Base-by-base conservation (phyloP, 164 flowering plant species). In the Brasenia schreberi region DNA sequence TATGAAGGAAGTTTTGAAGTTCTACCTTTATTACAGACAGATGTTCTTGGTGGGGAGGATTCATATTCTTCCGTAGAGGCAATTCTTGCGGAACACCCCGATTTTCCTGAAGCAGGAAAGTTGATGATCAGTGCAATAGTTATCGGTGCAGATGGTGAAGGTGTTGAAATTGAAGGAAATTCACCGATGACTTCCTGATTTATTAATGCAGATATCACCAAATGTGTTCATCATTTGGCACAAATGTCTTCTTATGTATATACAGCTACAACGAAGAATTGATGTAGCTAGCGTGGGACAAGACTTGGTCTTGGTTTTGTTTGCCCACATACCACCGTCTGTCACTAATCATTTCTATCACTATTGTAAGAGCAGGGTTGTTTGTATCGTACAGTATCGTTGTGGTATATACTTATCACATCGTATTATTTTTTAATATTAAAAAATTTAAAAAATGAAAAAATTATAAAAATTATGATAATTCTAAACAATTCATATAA, bases 101-200 rank as follows among this genome's bases (percentile, higher is more conserved):
- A 79, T 76, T 94, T 82, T 67, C 82, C 97, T 3, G 93, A 87
- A 52, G 99, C 96, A 1, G 97, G 94, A 1, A 85, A 88, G 80
- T 75, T 91, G 56, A 94, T 94, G 97, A 71, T 88, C 71, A 84
- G 81, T 19, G 96, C 99, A 7, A 66, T 91, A 19, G 79, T 80
- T 84, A 68, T 89, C 74, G 96, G 95, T 39, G 75, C 81, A 68
- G 69, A 66, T 43, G 77, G 82, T 63, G 72, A 66, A 44, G 81
- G 77, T 52, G 58, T 43, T 9, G 65, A 42, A 43, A 67, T 10
- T 0, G 79, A 69, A 39, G 78, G 39, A 49, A 9, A 49, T 49
- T 49, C 56, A 49, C 12, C 56, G 9, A 83, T 42, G 84, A 63
- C 63, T 43, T 76, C 27, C 80, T 88, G 88, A 85, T 79, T 10